phyloP scores from a whole-genome alignment of 371 early-diverging fungal species.

The Mucor plumbeus region DNA sequence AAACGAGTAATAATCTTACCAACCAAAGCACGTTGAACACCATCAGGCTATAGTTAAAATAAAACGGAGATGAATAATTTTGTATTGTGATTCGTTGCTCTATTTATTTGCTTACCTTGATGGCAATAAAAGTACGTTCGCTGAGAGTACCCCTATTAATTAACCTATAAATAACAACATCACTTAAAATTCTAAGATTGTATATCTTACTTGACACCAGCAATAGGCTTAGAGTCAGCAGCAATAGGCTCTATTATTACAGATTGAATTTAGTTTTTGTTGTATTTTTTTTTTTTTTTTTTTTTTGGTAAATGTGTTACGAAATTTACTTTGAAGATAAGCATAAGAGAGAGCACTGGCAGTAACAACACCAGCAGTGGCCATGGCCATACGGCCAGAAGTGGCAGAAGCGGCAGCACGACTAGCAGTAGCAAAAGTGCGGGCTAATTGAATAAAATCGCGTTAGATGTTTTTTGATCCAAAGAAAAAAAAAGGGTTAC shows the following conservation, averaged over 20 bases:
- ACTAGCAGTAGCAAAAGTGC: constrained; percentile 55
- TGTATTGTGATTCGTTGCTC: background rate
- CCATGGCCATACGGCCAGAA: constrained; percentile 44
- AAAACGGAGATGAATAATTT: background rate
- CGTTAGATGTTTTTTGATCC: background rate
- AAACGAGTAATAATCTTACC: constrained; percentile 87
- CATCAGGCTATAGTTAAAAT: constrained; percentile 57
- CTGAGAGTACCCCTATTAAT: constrained; percentile 55
- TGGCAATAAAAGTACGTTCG: constrained; percentile 86
- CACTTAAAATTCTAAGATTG: no score
- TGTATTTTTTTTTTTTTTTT: no score
- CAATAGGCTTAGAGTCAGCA: constrained; percentile 62
- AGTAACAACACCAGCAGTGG: constrained; percentile 54
- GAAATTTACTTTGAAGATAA: constrained; percentile 43
- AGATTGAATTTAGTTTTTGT: no score
- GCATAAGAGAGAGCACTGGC: constrained; percentile 57
- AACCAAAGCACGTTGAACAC: constrained; percentile 83
- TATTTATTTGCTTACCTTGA: constrained; percentile 52
- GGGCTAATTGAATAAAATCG: constrained; percentile 31
- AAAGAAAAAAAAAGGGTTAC: no score
- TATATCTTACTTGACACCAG: constrained; percentile 64
- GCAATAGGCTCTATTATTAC: constrained; percentile 29
- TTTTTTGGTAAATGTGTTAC: no score
- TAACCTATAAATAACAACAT: background rate
- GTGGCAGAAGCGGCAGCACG: constrained; percentile 48